Evolutionary conservation across 768 basidiomycete species (phyloP), one percentile per base, ranked within the genome.

Genomic region (Amanita molliuscula): DNA sequence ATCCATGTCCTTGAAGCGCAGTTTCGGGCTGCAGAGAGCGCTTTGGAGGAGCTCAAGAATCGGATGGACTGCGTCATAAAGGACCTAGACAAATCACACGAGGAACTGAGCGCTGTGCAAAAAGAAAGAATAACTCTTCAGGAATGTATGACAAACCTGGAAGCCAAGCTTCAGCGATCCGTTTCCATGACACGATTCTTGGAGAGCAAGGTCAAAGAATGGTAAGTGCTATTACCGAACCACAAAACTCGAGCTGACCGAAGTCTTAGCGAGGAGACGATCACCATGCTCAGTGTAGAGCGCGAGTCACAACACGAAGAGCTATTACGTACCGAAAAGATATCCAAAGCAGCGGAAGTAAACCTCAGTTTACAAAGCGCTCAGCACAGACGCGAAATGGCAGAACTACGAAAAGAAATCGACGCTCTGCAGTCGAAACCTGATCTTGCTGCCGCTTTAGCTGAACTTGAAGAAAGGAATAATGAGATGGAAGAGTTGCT

Each of bases 401-500:
- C 74, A 7, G 72, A 77, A 43, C 70, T 87, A 28, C 77, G 78
- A 38, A 72, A 71, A 2, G 78, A 88, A 58, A 58, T 88, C 11
- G 63, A 70, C 3, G 63, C 67, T 33, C 65, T 84, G 7, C 72
- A 70, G 53, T 69, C 76, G 4, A 71, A 72, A 48, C 77, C 79
- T 3, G 74, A 78, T 52, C 69, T 85, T 23, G 75, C 77, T 50
- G 67, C 72, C 5, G 73, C 70, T 16, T 60, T 88, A 7, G 65
- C 65, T 2, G 79, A 84, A 50, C 68, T 89, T 33, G 75, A 82
- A 59, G 83, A 85, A 59, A 78, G 76, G 55, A 84, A 81, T 56
- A 73, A 68, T 31, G 84, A 88, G 61, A 82, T 88, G 81, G 88
- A 90, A 56, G 78, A 80, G 40, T 67, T 87, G 38, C 66, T 90